Base-by-base conservation (phyloP, 768 basidiomycete species). In the Hortiboletus flavorubellus region DNA sequence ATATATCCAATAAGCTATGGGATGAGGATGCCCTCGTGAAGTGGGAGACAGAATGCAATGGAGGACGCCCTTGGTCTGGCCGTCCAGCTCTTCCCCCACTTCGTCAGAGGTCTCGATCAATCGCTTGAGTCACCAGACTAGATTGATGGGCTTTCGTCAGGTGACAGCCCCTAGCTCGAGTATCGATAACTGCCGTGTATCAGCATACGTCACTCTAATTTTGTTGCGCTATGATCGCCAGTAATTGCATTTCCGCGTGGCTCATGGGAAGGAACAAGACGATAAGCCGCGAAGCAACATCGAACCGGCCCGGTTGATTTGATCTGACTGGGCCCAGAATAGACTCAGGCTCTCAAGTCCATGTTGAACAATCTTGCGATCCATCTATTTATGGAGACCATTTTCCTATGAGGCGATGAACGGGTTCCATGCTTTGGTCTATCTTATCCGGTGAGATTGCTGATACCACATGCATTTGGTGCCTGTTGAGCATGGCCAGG, bases 1-100 rank as follows among this genome's bases (percentile, higher is more conserved):
- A 85, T 53, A 18, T 58, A 50, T 69, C 71, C 4, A 73, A 67
- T 23, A 86, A 84, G 59, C 59, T 68, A 11, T 87, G 83, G 84
- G 83, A 89, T 65, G 85, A 88, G 61, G 75, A 73, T 18, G 75
- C 76, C 29, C 70, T 89, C 53, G 53, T 61, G 33, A 68, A 68
- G 8, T 88, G 86, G 83, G 87, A 89, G 64, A 68, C 56, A 49
- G 72, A 77, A 58, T 72, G 67, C 26, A 84, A 84, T 59, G 72
- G 64, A n/a, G 80, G 78, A 2, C 69, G 63, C 47, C 62, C 58
- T 15, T 84, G 83, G 83, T 71, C 73, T 39, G 82, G 79, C 18
- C 73, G 77, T 5, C 41, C 47, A 4, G 26, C 21, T n/a, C 12
- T 1, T 48, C n/a, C 31, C 11, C 46, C 21, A 5, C 49, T 3